phyloP scores from a whole-genome alignment of 2,329 filamentous ascomycete species.

The Dryadomyces sulphureus region DNA sequence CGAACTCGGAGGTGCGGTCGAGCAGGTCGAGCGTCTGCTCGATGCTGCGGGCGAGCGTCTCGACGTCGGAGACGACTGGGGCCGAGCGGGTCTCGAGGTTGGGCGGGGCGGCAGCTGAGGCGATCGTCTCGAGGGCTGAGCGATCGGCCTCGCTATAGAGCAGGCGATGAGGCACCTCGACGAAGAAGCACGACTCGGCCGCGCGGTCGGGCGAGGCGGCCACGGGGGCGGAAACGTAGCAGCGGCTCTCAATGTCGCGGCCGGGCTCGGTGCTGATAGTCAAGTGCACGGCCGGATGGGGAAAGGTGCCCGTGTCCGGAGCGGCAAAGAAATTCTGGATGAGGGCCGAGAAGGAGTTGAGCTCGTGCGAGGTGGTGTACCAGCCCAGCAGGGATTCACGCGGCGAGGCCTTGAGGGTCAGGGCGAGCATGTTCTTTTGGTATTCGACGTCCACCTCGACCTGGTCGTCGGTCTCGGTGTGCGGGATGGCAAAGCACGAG shows the following conservation, averaged over 20 bases:
- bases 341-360: slow-evolving; percentile 96
- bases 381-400: slow-evolving; percentile 91
- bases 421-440: slow-evolving; percentile 95
- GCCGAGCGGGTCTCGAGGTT: slow-evolving; percentile 61
- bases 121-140: slow-evolving; percentile 60
- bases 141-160: slow-evolving; percentile 57
- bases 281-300: slow-evolving; percentile 92
- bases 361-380: slow-evolving; percentile 93
- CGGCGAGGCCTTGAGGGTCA: slow-evolving; percentile 87
- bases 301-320: slow-evolving; percentile 92
- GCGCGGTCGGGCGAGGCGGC: slow-evolving; percentile 90
- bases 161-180: slow-evolving; percentile 91
- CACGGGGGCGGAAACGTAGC: slow-evolving; percentile 91
- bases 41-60: slow-evolving; percentile 71
- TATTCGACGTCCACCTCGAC: slow-evolving; percentile 99
- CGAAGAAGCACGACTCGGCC: slow-evolving; percentile 92
- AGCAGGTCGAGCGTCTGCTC: slow-evolving; percentile 81
- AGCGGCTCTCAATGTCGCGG: slow-evolving; percentile 74
- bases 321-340: slow-evolving; percentile 99
- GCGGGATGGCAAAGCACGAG: slow-evolving; percentile 93
- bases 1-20: slow-evolving; percentile 82
- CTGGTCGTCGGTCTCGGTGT: slow-evolving; percentile 96
- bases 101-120: slow-evolving; percentile 48
- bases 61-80: slow-evolving; percentile 72
- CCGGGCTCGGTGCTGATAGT: slow-evolving; percentile 86